Evolutionary conservation across 306 rosid genomes (phyloP), one percentile per base, ranked within the genome.

Genomic region (Lablab purpureus): DNA sequence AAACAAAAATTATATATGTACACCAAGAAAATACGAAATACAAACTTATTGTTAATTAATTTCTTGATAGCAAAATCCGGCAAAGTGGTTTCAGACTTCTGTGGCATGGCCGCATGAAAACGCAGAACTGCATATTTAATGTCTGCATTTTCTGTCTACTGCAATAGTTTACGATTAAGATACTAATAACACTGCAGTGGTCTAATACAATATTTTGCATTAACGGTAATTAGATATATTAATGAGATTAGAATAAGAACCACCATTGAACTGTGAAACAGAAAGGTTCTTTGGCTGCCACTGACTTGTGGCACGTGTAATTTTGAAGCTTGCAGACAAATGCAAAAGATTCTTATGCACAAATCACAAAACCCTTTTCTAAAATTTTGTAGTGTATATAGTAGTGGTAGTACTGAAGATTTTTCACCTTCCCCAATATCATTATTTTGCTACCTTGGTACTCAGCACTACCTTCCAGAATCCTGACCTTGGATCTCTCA

Each of bases 401-500:
- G 65, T 34, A 32, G 46, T 37, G n/a, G 25, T 56, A 52, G 52
- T 8, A 62, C 19, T 60, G 56, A 52, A 36, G 17, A 27, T 74
- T 41, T 84, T 75, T 34, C 40, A 73, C 27, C 81, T 45, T 54
- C 78, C 75, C 9, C 47, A 27, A 73, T 50, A 72, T 56, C 64
- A 81, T 67, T 45, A 81, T 72, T 77, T 71, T 81, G 83, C 67
- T 71, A 73, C 81, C 70, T 77, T 72, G 73, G 54, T 46, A 65
- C 63, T 76, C 69, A 65, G 59, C 73, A 64, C 64, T n/a, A 76
- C 58, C 66, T 85, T 78, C 85, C 88, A 81, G 56, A 66, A 73
- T 85, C 64, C 70, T 69, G 72, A 46, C 81, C 77, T 85, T 73
- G 85, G 81, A 85, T 85, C 81, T 56, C 73, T 72, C 81, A 77